Evolutionary conservation across 768 basidiomycete genomes (phyloP), one percentile per base, ranked within the genome.

Genomic region (Mycena floridula): DNA sequence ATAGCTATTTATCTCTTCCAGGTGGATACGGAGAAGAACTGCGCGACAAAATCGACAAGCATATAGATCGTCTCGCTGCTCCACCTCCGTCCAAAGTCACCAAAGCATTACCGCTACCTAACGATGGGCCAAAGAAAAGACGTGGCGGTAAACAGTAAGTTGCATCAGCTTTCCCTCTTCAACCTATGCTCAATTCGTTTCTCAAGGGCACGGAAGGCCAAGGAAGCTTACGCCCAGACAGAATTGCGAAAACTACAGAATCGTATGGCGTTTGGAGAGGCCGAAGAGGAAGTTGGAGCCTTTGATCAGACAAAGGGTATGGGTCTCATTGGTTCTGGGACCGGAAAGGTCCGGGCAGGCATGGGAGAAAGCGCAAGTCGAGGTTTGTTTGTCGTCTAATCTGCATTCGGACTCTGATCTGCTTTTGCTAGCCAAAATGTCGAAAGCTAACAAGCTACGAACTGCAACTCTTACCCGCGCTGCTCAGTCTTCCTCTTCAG

Each of bases 251-350:
- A 98, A 65, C 72, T 96, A 50, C 95, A 98, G 67, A 99, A 99
- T 62, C 81, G 96, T 38, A 88, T 98, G 87, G 81, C 73, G 44
- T 98, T 99, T 55, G 96, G 95, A 32, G 85, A 95, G 63, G 86
- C 85, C 1, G 96, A 98, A 58, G 85, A 94, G 57, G 96, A 99
- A 62, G 88, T 94, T 36, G 95, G 93, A 15, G 89, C 93, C 25
- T 94, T 91, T 54, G 96, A 96, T 67, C 84, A 97, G 69, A 94
- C 93, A n/a, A 89, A 91, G 70, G 96, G 96, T 5, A 64, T 98
- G 59, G 96, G 96, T 49, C 98, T 99, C 94, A 89, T 98, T 49
- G 92, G 93, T 28, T 74, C 74, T 43, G 72, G 81, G 15, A 83
- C 85, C 5, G 96, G 96, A 20, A 89, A 91, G 62, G 87, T 99